Conservation (phyloP, 306 rosid species). For the Inga laurina region DNA sequence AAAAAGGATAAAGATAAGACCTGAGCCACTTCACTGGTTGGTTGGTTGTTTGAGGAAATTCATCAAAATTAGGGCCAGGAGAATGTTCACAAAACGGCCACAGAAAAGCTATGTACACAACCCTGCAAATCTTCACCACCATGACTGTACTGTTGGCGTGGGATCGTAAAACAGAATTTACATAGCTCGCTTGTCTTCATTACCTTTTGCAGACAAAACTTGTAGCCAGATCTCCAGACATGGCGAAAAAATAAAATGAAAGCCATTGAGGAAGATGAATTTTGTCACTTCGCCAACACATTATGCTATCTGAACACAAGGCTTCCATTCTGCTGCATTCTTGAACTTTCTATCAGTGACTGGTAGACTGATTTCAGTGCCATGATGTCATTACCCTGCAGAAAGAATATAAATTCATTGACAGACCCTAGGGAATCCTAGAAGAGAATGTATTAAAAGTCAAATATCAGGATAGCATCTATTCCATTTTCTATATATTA, state of each 20-base stretch:
- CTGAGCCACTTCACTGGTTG: constrained; percentile 3
- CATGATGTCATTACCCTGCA: constrained; percentile 84
- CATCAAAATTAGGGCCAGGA: constrained; percentile 33
- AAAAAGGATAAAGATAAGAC: neutral
- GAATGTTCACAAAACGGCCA: constrained; percentile 39
- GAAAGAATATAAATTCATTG: constrained; percentile 3
- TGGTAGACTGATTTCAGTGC: constrained; percentile 78
- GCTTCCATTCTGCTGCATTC: constrained; percentile 37
- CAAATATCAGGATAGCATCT: neutral
- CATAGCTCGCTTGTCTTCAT: constrained; percentile 3
- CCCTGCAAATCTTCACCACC: constrained; percentile 51
- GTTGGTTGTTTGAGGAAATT: constrained; percentile 32
- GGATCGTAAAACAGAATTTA: neutral
- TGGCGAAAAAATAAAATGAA: constrained; percentile 24
- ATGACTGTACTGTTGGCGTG: constrained; percentile 6
- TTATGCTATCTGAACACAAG: constrained; percentile 81
- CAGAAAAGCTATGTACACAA: constrained; percentile 66
- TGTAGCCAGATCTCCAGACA: constrained; percentile 31
- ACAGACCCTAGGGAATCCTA: neutral
- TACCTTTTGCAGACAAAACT: constrained; percentile 59
- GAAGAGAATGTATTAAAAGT: neutral
- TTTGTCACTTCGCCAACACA: constrained; percentile 19
- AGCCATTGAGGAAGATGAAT: constrained; percentile 31
- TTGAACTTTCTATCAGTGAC: constrained; percentile 78
- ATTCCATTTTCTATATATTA: neutral